Percentiles rank a stretch among this genome's conserved stretches.
Evolutionary conservation across 345 rosid genomes (phyloP).

Genomic region (Leavenworthia alabamica): DNA sequence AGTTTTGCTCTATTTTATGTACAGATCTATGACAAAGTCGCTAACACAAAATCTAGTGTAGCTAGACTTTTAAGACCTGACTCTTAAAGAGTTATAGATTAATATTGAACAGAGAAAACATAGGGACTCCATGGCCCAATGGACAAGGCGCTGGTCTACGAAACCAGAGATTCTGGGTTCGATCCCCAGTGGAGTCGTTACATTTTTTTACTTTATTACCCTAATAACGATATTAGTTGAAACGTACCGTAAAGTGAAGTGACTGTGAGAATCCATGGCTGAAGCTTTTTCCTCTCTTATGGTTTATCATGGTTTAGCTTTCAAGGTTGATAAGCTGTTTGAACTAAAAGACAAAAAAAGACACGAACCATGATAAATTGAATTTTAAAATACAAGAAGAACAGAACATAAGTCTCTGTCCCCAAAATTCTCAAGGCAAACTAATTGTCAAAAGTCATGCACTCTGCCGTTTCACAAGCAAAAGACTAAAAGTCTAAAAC

Average conservation of each 20-base stretch:
- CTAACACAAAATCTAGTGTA: not conserved
- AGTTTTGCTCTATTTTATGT: not conserved
- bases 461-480: too few relatives aligned
- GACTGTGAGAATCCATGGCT: not conserved
- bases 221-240: too few relatives aligned
- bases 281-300: not conserved
- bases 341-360: not conserved
- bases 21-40: not conserved
- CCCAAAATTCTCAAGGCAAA: too few relatives aligned
- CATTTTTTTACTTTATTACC: too few relatives aligned
- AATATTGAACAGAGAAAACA: not conserved
- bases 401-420: conserved; percentile 19
- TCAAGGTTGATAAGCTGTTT: not conserved
- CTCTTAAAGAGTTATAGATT: too few relatives aligned
- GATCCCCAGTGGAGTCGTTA: conserved; percentile 59
- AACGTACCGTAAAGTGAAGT: not conserved
- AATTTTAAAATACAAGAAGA: conserved; percentile 4
- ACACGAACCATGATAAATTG: not conserved
- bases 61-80: too few relatives aligned
- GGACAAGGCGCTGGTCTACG: conserved; percentile 98
- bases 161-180: conserved; percentile 86
- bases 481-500: too few relatives aligned
- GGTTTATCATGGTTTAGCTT: not conserved
- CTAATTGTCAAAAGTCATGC: too few relatives aligned
- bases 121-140: conserved; percentile 64